phyloP scores from a whole-genome alignment of 2,329 filamentous ascomycete genomes.

The Aspergillus phoenicis region DNA sequence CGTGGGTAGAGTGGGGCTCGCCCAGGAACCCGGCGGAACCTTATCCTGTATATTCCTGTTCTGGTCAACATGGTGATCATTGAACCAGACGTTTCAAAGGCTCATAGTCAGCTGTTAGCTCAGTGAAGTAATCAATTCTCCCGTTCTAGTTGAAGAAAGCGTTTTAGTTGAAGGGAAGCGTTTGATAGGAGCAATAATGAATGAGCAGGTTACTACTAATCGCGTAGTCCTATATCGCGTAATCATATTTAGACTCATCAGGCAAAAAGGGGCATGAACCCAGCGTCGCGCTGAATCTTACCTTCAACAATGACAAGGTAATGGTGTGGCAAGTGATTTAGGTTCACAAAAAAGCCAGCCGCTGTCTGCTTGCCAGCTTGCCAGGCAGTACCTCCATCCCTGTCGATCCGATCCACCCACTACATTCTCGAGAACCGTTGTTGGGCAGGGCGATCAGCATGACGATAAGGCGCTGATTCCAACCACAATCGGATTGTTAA shows the following conservation, averaged over 20 bases:
- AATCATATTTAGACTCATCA: no score
- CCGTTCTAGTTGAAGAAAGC: background rate
- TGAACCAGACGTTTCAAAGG: background rate
- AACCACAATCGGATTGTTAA: background rate
- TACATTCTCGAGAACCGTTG: constrained; percentile 8
- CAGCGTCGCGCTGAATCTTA: no score
- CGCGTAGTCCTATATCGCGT: no score
- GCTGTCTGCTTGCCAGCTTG: background rate
- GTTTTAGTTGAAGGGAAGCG: background rate
- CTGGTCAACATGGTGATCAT: background rate
- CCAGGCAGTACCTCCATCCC: constrained; percentile 8
- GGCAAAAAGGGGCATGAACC: no score
- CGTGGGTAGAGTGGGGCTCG: background rate
- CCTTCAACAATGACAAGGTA: background rate
- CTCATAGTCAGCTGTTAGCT: background rate
- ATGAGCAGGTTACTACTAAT: background rate
- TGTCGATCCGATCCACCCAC: constrained; percentile 19
- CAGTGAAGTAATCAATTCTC: background rate
- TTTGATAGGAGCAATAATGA: background rate
- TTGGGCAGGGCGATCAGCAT: background rate
- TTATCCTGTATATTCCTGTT: background rate
- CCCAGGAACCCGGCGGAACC: background rate
- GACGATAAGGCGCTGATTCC: background rate
- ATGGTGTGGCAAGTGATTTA: background rate
- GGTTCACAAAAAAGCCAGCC: background rate